Conservation (phyloP, 2,329 filamentous ascomycete genomes). For the Gnomoniopsis sp. region DNA sequence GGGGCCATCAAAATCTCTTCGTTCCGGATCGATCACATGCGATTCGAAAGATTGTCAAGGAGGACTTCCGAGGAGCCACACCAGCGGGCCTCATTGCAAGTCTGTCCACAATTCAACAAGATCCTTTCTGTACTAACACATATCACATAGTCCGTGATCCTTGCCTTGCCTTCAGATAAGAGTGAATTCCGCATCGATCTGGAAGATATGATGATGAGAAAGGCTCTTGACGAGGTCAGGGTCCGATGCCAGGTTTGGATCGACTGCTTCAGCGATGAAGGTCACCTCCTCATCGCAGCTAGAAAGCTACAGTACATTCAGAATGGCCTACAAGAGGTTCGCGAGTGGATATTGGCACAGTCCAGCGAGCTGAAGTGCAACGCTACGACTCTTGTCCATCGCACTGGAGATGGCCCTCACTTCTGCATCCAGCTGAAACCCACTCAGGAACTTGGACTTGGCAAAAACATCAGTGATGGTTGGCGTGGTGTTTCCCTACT, state of each 20-base stretch:
- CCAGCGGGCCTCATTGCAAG: neutral
- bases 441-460: neutral
- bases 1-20: too few species aligned
- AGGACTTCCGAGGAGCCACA: neutral
- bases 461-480: neutral
- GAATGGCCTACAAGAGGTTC: neutral
- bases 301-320: neutral
- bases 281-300: neutral
- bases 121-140: neutral
- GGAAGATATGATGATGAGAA: neutral
- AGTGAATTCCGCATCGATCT: neutral
- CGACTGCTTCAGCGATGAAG: neutral
- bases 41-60: neutral
- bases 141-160: neutral
- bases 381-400: neutral
- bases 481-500: neutral
- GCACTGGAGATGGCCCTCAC: neutral
- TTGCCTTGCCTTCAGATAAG: neutral
- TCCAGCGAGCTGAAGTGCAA: neutral
- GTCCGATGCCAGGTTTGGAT: neutral
- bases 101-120: neutral
- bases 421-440: neutral
- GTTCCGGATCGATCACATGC: neutral
- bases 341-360: neutral
- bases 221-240: neutral